Percentiles rank a stretch among this genome's conserved stretches.
Evolutionary conservation across 495 filamentous ascomycete genomes (phyloP).

Genomic region (Apiosordaria backusii): DNA sequence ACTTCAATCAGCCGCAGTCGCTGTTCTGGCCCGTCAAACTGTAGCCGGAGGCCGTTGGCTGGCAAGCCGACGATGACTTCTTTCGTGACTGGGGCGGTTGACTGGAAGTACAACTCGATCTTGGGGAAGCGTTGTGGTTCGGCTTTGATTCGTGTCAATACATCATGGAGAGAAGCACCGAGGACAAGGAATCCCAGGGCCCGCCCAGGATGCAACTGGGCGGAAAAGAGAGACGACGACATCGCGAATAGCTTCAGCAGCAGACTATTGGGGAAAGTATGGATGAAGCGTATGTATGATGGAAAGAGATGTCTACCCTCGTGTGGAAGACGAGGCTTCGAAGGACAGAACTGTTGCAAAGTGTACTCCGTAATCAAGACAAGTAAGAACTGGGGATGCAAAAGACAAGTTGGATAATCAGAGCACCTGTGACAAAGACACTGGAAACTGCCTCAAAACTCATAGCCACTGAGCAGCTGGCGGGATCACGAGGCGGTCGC

Average conservation of each 20-base stretch:
- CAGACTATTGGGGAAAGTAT: not conserved
- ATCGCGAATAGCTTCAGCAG: slow-evolving; percentile 13
- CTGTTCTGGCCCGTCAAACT: slow-evolving; percentile 92
- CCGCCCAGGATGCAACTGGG: slow-evolving; percentile 71
- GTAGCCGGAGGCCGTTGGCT: slow-evolving; percentile 79
- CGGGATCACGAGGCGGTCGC: not conserved
- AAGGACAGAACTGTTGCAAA: not conserved
- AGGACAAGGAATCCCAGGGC: slow-evolving; percentile 80
- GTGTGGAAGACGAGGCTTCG: not conserved
- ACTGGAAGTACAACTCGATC: slow-evolving; percentile 75
- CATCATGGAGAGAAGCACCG: slow-evolving; percentile 84
- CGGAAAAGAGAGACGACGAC: slow-evolving; percentile 59
- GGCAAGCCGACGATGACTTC: slow-evolving; percentile 72
- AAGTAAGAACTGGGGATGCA: not conserved
- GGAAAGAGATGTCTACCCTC: not conserved
- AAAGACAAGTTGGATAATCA: not conserved
- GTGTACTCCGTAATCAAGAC: not conserved
- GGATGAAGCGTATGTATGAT: not conserved
- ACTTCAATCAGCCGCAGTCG: slow-evolving; percentile 87
- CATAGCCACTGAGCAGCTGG: not conserved
- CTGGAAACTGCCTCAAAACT: not conserved
- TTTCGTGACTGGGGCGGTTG: slow-evolving; percentile 62
- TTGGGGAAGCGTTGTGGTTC: slow-evolving; percentile 76
- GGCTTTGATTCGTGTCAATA: slow-evolving; percentile 78
- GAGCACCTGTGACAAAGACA: not conserved